phyloP scores from a whole-genome alignment of 176 grass and related monocot genomes.

The Alloteropsis semialata region DNA sequence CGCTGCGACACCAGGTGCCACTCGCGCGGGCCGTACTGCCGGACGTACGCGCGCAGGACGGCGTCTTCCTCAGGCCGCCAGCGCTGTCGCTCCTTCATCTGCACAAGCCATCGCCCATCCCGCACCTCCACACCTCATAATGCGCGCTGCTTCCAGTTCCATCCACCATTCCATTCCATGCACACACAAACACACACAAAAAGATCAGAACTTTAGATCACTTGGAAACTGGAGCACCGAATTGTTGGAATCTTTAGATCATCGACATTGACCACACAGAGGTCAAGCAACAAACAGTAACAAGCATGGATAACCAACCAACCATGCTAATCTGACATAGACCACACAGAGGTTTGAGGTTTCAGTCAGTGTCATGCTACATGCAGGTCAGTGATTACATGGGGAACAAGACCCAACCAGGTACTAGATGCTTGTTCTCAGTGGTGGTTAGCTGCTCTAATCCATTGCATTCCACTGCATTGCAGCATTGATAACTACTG shows the following conservation, averaged over 20 bases:
- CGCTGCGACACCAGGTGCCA: slow-evolving; percentile 95
- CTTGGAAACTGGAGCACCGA: neutral
- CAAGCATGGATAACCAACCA: neutral
- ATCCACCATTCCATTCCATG: too few species aligned
- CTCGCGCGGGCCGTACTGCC: slow-evolving; percentile 81
- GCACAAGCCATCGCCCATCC: slow-evolving; percentile 64
- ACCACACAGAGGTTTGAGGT: neutral
- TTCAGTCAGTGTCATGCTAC: neutral
- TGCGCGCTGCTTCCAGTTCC: slow-evolving; percentile 31
- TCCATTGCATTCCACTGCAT: too few species aligned
- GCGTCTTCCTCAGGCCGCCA: slow-evolving; percentile 98
- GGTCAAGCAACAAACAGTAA: neutral
- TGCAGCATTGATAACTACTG: slow-evolving; percentile 12
- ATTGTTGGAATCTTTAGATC: neutral
- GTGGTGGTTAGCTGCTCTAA: slow-evolving; percentile 27
- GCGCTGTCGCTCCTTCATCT: slow-evolving; percentile 97
- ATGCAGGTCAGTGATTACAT: neutral
- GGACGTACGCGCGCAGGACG: slow-evolving; percentile 81
- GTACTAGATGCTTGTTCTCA: neutral
- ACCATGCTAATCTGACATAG: neutral
- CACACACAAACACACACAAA: neutral
- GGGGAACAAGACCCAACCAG: neutral
- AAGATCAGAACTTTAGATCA: neutral
- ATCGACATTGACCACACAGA: neutral
- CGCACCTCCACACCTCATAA: slow-evolving; percentile 54